Conservation (phyloP, 257 asterid species). For the Echium plantagineum region DNA sequence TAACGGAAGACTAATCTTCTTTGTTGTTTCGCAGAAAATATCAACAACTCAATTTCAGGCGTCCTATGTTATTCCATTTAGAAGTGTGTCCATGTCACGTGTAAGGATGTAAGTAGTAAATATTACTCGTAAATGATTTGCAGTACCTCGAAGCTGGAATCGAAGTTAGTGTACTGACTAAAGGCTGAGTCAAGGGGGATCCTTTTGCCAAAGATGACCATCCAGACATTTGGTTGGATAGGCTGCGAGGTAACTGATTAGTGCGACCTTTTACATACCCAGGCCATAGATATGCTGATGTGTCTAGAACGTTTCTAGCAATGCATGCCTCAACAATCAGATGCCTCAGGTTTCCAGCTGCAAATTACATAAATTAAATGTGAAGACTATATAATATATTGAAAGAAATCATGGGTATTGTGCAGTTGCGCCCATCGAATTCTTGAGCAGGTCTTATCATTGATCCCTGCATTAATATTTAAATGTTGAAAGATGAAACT, state of each 20-base stretch:
- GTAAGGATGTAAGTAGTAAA: not conserved
- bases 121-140: not conserved
- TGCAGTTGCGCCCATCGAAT: not conserved
- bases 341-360: slow-evolving; percentile 16
- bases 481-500: too few species aligned
- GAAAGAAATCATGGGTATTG: not conserved
- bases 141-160: slow-evolving; percentile 14
- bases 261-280: slow-evolving; percentile 8
- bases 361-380: not conserved
- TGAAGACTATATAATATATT: not conserved
- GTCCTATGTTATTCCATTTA: not conserved
- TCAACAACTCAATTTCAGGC: not conserved
- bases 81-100: not conserved
- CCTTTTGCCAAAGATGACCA: slow-evolving; percentile 13
- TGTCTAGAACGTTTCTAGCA: slow-evolving; percentile 14
- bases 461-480: not conserved
- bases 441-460: not conserved
- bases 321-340: slow-evolving; percentile 15
- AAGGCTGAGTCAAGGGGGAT: slow-evolving; percentile 10
- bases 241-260: not conserved
- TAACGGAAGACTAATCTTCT: not conserved
- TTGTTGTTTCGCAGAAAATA: not conserved
- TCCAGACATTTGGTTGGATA: slow-evolving; percentile 1
- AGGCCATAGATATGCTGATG: slow-evolving; percentile 13
- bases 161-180: slow-evolving; percentile 6